Base-by-base conservation (phyloP, 257 asterid genomes). In the Gentiana dahurica region DNA sequence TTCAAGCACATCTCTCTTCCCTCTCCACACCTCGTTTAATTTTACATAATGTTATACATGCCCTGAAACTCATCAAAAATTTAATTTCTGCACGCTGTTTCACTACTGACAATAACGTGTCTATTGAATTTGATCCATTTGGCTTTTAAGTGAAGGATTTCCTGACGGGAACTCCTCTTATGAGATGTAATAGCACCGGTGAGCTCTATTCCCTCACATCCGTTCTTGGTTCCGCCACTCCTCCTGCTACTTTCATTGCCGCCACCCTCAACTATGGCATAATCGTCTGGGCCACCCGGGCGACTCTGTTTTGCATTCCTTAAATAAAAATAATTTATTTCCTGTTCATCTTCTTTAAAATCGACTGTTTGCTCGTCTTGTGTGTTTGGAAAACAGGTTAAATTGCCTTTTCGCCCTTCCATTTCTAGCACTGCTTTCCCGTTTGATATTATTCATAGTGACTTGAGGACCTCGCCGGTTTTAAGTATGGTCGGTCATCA, bases 81-180 rank as follows among this genome's bases (percentile, higher is more conserved):
- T 15, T 51, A 39, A 7, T 51, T 3, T 51, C 32, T 5, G 54
- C 15, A 2, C 24, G 0, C 0, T 5, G 32, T 12, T 55, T 55
- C 37, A 55, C 60, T 5, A 35, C 0, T 35, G 60, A 55, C 10
- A 55, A 55, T 36, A 35, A 35, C 12, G 45, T 35, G 10, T 55
- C 60, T 36, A 37, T 55, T 36, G 46, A 55, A 55, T 55, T 55
- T 55, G 60, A 55, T 12, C n/a, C 46, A 12, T 36, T 34, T 55
- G 60, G 60, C 9, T 55, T 55, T 36, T 55, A 46, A 36, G 47
- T 36, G 46, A 55, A 55, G 60, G 44, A 4, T 39, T 7, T 4
- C 4, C 44, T 7, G 6, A 39, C 44, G 44, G 44, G 44, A 7
- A 24, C 11, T 3, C 60, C 6, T 11, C 47, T 37, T 2, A 4